These are phyloP conservation scores for Podaxis mareebaensis DNA, from an alignment of 768 basidiomycete species.

Conservation along the genomic window DNA sequence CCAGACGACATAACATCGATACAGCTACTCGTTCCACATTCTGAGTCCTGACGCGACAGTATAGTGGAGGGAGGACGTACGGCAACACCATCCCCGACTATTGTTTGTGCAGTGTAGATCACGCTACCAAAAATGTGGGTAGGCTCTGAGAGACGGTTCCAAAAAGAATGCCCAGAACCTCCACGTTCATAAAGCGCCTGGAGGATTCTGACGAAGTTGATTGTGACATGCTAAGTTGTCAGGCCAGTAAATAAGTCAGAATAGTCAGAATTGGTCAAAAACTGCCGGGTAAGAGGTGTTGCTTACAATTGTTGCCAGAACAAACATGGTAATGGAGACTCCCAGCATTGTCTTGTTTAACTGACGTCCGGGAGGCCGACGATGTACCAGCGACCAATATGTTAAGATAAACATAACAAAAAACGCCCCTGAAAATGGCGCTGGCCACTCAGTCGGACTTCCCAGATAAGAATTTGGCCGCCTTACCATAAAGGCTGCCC, in stretches of 20 bases:
- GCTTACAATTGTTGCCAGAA: conserved; percentile 29
- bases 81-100: conserved; percentile 34
- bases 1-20: conserved; percentile 33
- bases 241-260: neutral
- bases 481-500: conserved; percentile 27
- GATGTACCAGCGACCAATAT: conserved; percentile 25
- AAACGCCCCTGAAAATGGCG: conserved; percentile 22
- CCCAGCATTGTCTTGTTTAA: conserved; percentile 29
- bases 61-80: conserved; percentile 19
- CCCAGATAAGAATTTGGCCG: neutral
- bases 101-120: conserved; percentile 33
- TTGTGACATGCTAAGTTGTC: conserved; percentile 9
- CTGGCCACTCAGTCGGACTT: neutral
- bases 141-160: conserved; percentile 29
- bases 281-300: neutral
- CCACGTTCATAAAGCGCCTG: neutral
- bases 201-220: neutral
- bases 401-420: conserved; percentile 28
- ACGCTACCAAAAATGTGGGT: conserved; percentile 33
- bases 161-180: conserved; percentile 21
- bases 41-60: neutral
- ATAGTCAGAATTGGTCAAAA: neutral
- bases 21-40: conserved; percentile 21
- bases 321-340: conserved; percentile 28
- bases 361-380: conserved; percentile 19